Evolutionary conservation across 1,284 basidiomycete genomes (phyloP).

Genomic region (Rhodotorula mucilaginosa): DNA sequence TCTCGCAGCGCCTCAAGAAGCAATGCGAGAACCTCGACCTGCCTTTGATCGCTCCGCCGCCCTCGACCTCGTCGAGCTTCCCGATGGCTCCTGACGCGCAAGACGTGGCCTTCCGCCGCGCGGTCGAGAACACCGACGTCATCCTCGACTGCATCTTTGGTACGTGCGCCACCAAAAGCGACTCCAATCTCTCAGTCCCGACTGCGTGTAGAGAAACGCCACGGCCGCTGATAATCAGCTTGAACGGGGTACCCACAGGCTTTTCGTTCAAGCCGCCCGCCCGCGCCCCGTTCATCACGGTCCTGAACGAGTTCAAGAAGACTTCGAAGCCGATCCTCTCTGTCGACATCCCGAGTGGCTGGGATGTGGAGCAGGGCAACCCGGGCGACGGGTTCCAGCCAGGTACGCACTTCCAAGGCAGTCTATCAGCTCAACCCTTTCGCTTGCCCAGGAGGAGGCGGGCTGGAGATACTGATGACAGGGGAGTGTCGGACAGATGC

Average conservation of each 20-base stretch:
- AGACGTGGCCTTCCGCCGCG: constrained; percentile 54
- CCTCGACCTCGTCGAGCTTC: constrained; percentile 22
- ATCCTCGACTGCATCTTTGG: constrained; percentile 93
- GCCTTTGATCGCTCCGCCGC: constrained; percentile 58
- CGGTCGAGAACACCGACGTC: constrained; percentile 67
- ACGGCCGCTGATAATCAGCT: background rate
- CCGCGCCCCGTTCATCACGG: constrained; percentile 78
- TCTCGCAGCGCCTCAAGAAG: constrained; percentile 64
- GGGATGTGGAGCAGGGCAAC: constrained; percentile 83
- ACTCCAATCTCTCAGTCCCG: background rate
- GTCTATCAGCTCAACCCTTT: background rate
- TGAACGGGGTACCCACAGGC: constrained; percentile 49
- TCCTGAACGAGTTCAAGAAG: constrained; percentile 65
- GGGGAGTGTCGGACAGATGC: constrained; percentile 61
- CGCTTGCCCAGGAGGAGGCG: background rate
- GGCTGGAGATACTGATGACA: background rate
- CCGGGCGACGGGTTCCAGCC: constrained; percentile 44
- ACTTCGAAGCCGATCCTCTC: constrained; percentile 67
- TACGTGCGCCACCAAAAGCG: constrained; percentile 37
- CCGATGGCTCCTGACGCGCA: constrained; percentile 44
- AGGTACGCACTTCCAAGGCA: constrained; percentile 9
- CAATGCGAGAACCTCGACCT: constrained; percentile 89
- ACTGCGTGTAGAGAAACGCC: background rate
- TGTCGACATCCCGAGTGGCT: constrained; percentile 94
- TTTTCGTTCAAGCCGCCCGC: constrained; percentile 94